Evolutionary conservation across 148 eudicot genomes (phyloP), one percentile per base, ranked within the genome.

Genomic region (Rhododendron griersonianum): DNA sequence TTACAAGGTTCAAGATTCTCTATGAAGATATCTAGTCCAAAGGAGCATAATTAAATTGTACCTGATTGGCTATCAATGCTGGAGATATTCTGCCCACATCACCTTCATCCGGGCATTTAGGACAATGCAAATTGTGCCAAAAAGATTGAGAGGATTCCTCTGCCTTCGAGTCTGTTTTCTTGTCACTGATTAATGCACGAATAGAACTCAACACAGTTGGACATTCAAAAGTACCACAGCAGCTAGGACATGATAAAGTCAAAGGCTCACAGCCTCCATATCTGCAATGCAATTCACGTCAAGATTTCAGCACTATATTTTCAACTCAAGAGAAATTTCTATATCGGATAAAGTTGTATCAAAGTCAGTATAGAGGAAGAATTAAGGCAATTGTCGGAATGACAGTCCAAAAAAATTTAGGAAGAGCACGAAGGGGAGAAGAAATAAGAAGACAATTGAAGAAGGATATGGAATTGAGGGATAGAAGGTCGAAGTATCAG

Each of bases 41-140:
- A 73, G 78, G 41, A 35, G 71, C 45, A 78, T 11, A 84, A 23
- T 59, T 4, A 37, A 30, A 3, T 41, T 65, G n/a, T 84, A 98
- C 99, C 99, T 98, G 99, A 86, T 98, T 98, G 57, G 98, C 95
- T 78, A 98, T 91, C 89, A 89, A 85, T 67, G 84, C 90, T 78
- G 98, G 94, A 91, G 95, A 88, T 77, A 98, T 88, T 85, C 85
- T 89, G 79, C 98, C 94, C 16, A 18, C 86, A 89, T 96, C 94
- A 81, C 91, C 93, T 84, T 93, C 98, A 83, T 89, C 93, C 4
- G 96, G 97, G 84, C 99, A 98, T 83, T 89, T 92, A n/a, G 96
- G 95, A 88, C 99, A 98, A 61, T 89, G 90, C 88, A 92, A 83
- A 77, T 85, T 95, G 44, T 53, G 89, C 98, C 99, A 94, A 88